phyloP scores from a whole-genome alignment of 768 basidiomycete genomes.

The Sarcodon aspratus region DNA sequence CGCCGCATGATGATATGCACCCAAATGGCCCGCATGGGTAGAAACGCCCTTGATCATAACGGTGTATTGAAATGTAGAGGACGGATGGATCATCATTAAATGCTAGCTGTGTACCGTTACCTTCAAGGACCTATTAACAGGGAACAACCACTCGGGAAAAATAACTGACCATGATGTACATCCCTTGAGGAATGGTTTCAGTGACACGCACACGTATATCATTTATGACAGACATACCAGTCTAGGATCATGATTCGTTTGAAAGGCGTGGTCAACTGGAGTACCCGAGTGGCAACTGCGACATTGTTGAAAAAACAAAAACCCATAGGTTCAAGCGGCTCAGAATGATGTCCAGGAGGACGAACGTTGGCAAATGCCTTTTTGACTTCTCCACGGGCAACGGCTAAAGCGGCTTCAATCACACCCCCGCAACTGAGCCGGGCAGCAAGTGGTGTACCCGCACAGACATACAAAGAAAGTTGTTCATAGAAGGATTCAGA shows the following conservation, averaged over 20 bases:
- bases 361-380: constrained; percentile 93
- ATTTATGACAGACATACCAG: constrained; percentile 50
- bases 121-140: constrained; percentile 25
- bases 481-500: constrained; percentile 81
- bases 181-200: constrained; percentile 44
- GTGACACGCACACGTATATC: not conserved
- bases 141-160: not conserved
- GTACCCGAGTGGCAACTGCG: constrained; percentile 80
- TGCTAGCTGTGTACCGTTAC: constrained; percentile 94
- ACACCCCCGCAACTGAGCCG: constrained; percentile 90
- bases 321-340: constrained; percentile 97
- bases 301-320: constrained; percentile 99
- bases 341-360: constrained; percentile 97
- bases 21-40: constrained; percentile 94
- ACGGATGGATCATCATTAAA: constrained; percentile 90
- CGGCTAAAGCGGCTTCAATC: constrained; percentile 79
- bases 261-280: constrained; percentile 55
- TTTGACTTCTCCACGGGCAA: constrained; percentile 68
- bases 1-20: constrained; percentile 75
- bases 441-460: constrained; percentile 75
- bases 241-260: constrained; percentile 88
- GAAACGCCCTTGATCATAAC: constrained; percentile 84
- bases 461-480: constrained; percentile 86
- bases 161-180: constrained; percentile 74
- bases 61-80: constrained; percentile 90